Base-by-base conservation (phyloP, 345 rosid species). In the Gossypium australe region DNA sequence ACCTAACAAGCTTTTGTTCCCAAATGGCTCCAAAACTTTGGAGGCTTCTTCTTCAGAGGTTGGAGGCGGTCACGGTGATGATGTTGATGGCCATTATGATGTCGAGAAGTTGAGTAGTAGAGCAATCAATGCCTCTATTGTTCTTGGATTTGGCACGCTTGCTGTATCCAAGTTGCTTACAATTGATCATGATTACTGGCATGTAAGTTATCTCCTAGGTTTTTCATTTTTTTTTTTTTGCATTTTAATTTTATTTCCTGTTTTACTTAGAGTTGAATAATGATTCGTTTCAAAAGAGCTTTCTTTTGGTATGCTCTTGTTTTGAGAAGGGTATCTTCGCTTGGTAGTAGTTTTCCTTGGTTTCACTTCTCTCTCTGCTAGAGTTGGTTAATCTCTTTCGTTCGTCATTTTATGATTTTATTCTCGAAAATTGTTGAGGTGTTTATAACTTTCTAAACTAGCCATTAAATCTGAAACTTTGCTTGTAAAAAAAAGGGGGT, bases 151-250 rank as follows among this genome's bases (percentile, higher is more conserved):
- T 66, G 98, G 98, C 25, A 87, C 97, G 7, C 61, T 92, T 77
- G 91, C 93, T 2, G 90, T 94, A 47, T 81, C 93, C 65, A 92
- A 74, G 87, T 77, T 94, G 80, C 89, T 92, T 66, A 86, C 90
- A 0, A 81, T 94, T 68, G 98, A 94, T 82, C 93, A 86, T 83
- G 98, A 94, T 79, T 94, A 89, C 77, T 94, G 98, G 97, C 98
- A 94, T 16, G 98, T 94, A 86, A 90, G 93, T 89, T 70, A 29
- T 48, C 75, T 53, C 59, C 41, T 49, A 5, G 38, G 47, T 64
- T 80, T 4, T 52, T 24, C 62, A 34, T 14, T 34, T 12, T 12
- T 3, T 44, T 44, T 44, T 12, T 3, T 45, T 45, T 67, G n/a
- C 13, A 3, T 59, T 18, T 25, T 7, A 29, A 34, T 51, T 61